Evolutionary conservation across 495 filamentous ascomycete genomes (phyloP), one percentile per base, ranked within the genome.

Genomic region (Neurospora sp.): DNA sequence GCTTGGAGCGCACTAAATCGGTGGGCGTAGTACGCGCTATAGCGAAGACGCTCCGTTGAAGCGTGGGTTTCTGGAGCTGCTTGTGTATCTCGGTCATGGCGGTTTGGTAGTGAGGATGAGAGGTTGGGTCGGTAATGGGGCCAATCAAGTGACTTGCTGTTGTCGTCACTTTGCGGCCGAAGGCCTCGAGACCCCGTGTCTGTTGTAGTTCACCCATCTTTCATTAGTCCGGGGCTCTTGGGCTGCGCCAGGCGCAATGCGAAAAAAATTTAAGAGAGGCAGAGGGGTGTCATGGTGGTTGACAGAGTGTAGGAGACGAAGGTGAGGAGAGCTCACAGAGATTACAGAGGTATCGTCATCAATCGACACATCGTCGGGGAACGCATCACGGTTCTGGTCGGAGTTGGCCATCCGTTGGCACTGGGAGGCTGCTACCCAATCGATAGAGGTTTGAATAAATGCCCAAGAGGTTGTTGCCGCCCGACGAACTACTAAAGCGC

Each of bases 91-190:
- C 93, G 77, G 84, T 89, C 89, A 99, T 92, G 77, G 96, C 95
- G 85, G 86, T 88, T 74, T 94, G 90, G 82, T 97, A 98, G 77
- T 89, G 89, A 40, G 85, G 82, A 80, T 88, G 88, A 28, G 86
- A 81, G 69, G 81, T 83, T 21, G 86, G 81, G 76, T 95, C 93
- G 72, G 87, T 83, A 43, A 89, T 77, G 37, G 91, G 90, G 70
- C 89, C 90, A 71, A 97, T 94, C 75, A 99, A 85, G 79, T 96
- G 94, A 79, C 90, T 92, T 48, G 96, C 96, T 21, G 96, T 98
- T 31, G 93, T 93, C 36, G 94, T 94, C 72, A 99, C 94, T 84
- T 97, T 99, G 77, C 94, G 89, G 71, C 93, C 89, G 83, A 99
- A 97, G 43, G 94, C 93, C 83, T 97, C 94, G 74, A 99, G 84